Evolutionary conservation across 2,329 filamentous ascomycete species (phyloP).

Genomic region (Pleomassaria siparia): DNA sequence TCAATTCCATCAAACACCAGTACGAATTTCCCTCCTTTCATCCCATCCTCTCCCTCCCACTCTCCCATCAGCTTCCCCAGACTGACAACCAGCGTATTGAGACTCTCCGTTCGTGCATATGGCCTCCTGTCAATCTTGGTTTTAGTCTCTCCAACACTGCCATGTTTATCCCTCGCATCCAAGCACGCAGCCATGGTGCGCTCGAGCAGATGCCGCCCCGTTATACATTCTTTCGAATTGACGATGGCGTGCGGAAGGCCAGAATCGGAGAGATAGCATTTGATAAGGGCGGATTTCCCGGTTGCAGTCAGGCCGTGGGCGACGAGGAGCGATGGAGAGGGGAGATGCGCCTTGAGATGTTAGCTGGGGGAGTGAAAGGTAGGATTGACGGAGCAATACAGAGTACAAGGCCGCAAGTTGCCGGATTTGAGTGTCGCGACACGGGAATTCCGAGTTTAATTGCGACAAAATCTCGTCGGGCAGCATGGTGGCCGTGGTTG

Average conservation of each 20-base stretch:
- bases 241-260: slow-evolving; percentile 61
- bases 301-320: slow-evolving; percentile 84
- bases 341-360: slow-evolving; percentile 59
- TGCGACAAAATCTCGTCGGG: slow-evolving; percentile 39
- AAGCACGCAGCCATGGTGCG: slow-evolving; percentile 60
- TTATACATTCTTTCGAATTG: slow-evolving; percentile 75
- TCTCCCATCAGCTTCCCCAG: slow-evolving; percentile 65
- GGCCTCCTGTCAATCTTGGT: slow-evolving; percentile 43
- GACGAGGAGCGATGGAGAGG: slow-evolving; percentile 72
- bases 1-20: slow-evolving; percentile 89
- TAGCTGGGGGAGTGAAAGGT: slow-evolving; percentile 11
- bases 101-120: slow-evolving; percentile 72
- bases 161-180: slow-evolving; percentile 36
- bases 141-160: no score
- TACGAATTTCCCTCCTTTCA: slow-evolving; percentile 62
- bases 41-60: slow-evolving; percentile 8
- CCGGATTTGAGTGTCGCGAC: slow-evolving; percentile 51
- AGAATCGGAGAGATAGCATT: slow-evolving; percentile 59
- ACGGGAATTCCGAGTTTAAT: slow-evolving; percentile 43
- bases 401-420: slow-evolving; percentile 50
- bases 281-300: slow-evolving; percentile 75
- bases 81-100: slow-evolving; percentile 74
- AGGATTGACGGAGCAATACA: slow-evolving; percentile 30
- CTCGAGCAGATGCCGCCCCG: slow-evolving; percentile 75
- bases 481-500: slow-evolving; percentile 32